phyloP scores from a whole-genome alignment of 1,284 basidiomycete genomes.

The Rhodotorula glutinis region DNA sequence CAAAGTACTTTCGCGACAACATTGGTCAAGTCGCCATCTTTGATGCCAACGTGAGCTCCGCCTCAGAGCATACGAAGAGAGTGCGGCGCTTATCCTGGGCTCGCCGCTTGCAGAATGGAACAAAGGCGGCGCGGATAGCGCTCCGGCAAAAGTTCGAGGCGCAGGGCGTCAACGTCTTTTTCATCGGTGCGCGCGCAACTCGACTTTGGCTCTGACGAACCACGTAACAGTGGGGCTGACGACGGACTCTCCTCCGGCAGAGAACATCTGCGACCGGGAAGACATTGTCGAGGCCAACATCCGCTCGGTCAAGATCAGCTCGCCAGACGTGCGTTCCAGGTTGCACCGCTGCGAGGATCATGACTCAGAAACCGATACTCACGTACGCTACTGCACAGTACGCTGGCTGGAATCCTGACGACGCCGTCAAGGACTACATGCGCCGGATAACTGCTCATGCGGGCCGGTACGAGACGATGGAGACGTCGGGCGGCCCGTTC shows the following conservation, averaged over 20 bases:
- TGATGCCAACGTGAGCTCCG: slow-evolving; percentile 73
- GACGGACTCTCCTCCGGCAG: slow-evolving; percentile 33
- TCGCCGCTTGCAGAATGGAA: slow-evolving; percentile 61
- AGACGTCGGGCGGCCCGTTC: slow-evolving; percentile 68
- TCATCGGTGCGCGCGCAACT: slow-evolving; percentile 65
- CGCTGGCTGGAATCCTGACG: slow-evolving; percentile 83
- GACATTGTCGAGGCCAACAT: slow-evolving; percentile 88
- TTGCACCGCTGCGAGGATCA: background rate
- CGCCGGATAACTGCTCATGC: slow-evolving; percentile 84
- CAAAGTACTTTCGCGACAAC: slow-evolving; percentile 75
- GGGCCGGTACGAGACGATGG: slow-evolving; percentile 80
- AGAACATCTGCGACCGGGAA: slow-evolving; percentile 62
- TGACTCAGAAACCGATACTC: background rate
- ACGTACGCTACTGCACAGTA: slow-evolving; percentile 59
- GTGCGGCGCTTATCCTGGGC: background rate
- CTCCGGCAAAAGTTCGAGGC: slow-evolving; percentile 81
- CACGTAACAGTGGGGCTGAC: too few species aligned
- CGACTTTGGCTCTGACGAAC: background rate
- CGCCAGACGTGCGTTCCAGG: slow-evolving; percentile 72
- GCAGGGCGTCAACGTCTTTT: slow-evolving; percentile 81
- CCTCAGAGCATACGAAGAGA: background rate
- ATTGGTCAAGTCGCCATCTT: slow-evolving; percentile 94
- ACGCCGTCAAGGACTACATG: slow-evolving; percentile 88
- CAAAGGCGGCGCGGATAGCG: slow-evolving; percentile 62
- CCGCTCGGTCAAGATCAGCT: slow-evolving; percentile 93